A percentile compares a stretch with the other conserved stretches of the same genome.
These are phyloP conservation scores for Hypomontagnella monticulosa DNA, from an alignment of 495 filamentous ascomycete genomes.

Conservation along the genomic window DNA sequence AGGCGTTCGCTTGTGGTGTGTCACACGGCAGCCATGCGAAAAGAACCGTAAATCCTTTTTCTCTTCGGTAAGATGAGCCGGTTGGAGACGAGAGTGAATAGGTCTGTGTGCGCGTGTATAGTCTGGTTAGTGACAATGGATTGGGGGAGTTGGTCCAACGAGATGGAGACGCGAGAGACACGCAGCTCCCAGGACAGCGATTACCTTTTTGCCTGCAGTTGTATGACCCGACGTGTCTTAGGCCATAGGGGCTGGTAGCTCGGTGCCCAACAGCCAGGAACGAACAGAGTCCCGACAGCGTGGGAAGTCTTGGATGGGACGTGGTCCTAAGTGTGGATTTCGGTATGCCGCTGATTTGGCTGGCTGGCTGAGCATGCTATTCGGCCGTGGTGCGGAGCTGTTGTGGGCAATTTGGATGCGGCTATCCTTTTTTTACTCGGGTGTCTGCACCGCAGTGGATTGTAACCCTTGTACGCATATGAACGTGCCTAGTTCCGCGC, in stretches of 20 bases:
- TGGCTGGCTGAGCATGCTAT: conserved; percentile 23
- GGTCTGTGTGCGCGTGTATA: conserved; percentile 34
- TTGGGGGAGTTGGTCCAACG: conserved; percentile 37
- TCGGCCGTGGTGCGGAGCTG: conserved; percentile 38
- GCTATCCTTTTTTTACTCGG: conserved; percentile 44
- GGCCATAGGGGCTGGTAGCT: conserved; percentile 11
- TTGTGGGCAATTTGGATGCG: conserved; percentile 37
- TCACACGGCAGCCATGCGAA: conserved; percentile 41
- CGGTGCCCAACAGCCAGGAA: conserved; percentile 12
- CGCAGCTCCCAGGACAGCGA: conserved; percentile 31
- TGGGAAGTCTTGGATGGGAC: conserved; percentile 18
- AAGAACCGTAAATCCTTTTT: conserved; percentile 34
- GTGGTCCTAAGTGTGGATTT: conserved; percentile 12
- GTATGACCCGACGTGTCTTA: conserved; percentile 43
- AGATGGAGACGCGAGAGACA: conserved; percentile 41
- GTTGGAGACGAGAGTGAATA: conserved; percentile 18
- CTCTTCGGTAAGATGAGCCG: conserved; percentile 39
- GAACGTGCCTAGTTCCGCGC: conserved; percentile 15
- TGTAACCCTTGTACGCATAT: conserved; percentile 33
- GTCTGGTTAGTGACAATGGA: conserved; percentile 33
- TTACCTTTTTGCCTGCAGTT: conserved; percentile 32
- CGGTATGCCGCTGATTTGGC: conserved; percentile 32
- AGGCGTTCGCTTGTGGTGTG: conserved; percentile 43
- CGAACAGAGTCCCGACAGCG: conserved; percentile 24
- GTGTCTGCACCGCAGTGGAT: conserved; percentile 40